These are phyloP conservation scores for Exophiala aquamarina DNA, from an alignment of 2,329 filamentous ascomycete genomes.

Conservation along the genomic window DNA sequence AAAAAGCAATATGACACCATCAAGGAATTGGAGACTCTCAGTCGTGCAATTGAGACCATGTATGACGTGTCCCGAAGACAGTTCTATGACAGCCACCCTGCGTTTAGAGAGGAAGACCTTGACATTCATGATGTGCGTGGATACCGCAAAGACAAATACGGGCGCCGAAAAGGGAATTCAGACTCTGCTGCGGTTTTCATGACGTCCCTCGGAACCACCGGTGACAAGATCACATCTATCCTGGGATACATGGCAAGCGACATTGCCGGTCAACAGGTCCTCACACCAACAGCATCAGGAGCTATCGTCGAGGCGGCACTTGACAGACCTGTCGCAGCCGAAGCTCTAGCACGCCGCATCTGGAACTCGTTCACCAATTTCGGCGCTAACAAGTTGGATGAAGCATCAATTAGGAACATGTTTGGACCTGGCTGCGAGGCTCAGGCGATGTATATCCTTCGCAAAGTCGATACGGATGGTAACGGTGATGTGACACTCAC, in stretches of 20 bases:
- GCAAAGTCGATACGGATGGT: slow-evolving; percentile 32
- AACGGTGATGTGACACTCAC: slow-evolving; percentile 37
- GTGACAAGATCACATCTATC: slow-evolving; percentile 15
- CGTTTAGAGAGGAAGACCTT: slow-evolving; percentile 16
- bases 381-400: slow-evolving; percentile 27
- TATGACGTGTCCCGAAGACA: slow-evolving; percentile 18
- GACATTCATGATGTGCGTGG: slow-evolving; percentile 18
- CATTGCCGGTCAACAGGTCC: slow-evolving; percentile 16
- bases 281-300: slow-evolving; percentile 28
- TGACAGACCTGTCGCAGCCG: slow-evolving; percentile 31
- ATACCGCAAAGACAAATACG: slow-evolving; percentile 14
- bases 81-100: slow-evolving; percentile 12
- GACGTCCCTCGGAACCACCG: slow-evolving; percentile 15
- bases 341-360: slow-evolving; percentile 34
- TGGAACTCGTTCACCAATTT: slow-evolving; percentile 34
- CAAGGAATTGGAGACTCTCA: slow-evolving; percentile 20
- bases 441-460: slow-evolving; percentile 34
- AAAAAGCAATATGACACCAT: slow-evolving; percentile 21
- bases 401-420: slow-evolving; percentile 31
- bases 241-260: slow-evolving; percentile 16
- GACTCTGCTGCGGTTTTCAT: slow-evolving; percentile 16
- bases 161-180: slow-evolving; percentile 3
- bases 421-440: slow-evolving; percentile 27
- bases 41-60: slow-evolving; percentile 17
- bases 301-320: slow-evolving; percentile 30